Evolutionary conservation across 805 yeast genomes (phyloP), one percentile per base, ranked within the genome.

Genomic region (Teunomyces barrocoloradensis): DNA sequence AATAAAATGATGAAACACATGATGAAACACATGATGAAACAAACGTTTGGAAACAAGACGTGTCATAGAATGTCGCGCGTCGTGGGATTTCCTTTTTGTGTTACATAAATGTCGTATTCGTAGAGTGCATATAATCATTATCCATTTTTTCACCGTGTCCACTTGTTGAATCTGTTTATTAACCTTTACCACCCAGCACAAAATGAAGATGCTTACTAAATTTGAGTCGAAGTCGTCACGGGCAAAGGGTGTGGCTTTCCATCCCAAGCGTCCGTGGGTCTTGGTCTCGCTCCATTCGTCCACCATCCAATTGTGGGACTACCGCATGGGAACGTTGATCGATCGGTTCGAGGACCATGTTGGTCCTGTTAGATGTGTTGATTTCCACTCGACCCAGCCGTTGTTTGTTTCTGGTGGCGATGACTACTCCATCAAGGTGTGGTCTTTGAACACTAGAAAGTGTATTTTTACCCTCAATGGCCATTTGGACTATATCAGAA

Each of bases 231-330:
- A 94, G 80, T 89, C 97, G 54, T 88, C 97, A 50, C 80, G 98
- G 79, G 96, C 98, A 51, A 90, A 94, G 72, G 96, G 97, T 55
- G 88, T 94, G 64, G 97, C 99, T 48, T 90, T 94, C 73, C 97
- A 95, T 71, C 97, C 98, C 45, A 84, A 84, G 56, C 77, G 94
- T 67, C 97, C 99, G 50, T 94, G 97, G 97, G 89, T 90, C 50
- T 77, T 94, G 58, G 98, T 91, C 29, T 90, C 98, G 6, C 78
- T 95, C 51, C 94, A 92, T 68, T 88, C 97, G 23, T 89, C 97
- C n/a, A 90, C 97, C n/a, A 92, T 94, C 65, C 99, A 95, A 69
- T 78, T 94, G 54, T 94, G 99, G 99, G 99, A 94, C 70, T 94
- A 95, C 71, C 84, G 99, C 62, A 94, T 94, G 99, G 99, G 99